phyloP scores from a whole-genome alignment of 257 asterid genomes.

The Solanum chaucha region DNA sequence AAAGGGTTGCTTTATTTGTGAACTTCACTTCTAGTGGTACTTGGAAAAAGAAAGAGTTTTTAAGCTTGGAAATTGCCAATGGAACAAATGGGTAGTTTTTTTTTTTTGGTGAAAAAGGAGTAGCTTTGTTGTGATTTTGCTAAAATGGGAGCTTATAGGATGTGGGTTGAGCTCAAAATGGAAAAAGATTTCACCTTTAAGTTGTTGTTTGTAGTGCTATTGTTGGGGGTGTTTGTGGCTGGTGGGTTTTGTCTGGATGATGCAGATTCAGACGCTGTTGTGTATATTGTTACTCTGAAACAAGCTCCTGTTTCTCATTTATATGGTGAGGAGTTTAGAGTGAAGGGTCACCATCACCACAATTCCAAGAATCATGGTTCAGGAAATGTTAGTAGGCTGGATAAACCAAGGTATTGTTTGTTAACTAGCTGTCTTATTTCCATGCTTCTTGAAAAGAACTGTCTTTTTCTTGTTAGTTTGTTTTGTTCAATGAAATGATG shows the following conservation, averaged over 20 bases:
- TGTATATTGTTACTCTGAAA: slow-evolving; percentile 81
- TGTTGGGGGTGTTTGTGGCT: slow-evolving; percentile 36
- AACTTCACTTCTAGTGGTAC: slow-evolving; percentile 12
- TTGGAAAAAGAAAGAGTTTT: slow-evolving; percentile 7
- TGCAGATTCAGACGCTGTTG: slow-evolving; percentile 38
- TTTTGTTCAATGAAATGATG: neutral
- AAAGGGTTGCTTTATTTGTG: slow-evolving; percentile 1
- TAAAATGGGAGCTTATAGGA: slow-evolving; percentile 5
- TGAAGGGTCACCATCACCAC: slow-evolving; percentile 25
- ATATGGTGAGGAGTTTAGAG: slow-evolving; percentile 46
- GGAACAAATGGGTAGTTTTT: neutral
- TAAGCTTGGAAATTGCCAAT: slow-evolving; percentile 1
- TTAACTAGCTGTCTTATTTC: neutral
- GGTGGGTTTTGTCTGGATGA: slow-evolving; percentile 29
- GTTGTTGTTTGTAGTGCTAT: slow-evolving; percentile 19
- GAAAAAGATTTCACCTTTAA: slow-evolving; percentile 28
- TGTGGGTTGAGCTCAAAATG: slow-evolving; percentile 21
- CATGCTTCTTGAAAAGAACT: neutral
- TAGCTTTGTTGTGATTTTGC: neutral
- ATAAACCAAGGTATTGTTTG: slow-evolving; percentile 23
- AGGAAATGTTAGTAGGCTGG: slow-evolving; percentile 35
- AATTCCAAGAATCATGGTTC: slow-evolving; percentile 23
- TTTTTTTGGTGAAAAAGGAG: neutral
- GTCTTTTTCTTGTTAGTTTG: neutral
- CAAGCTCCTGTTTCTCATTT: slow-evolving; percentile 58